Evolutionary conservation across 257 asterid species (phyloP).

Genomic region (Forsythia suspensa): DNA sequence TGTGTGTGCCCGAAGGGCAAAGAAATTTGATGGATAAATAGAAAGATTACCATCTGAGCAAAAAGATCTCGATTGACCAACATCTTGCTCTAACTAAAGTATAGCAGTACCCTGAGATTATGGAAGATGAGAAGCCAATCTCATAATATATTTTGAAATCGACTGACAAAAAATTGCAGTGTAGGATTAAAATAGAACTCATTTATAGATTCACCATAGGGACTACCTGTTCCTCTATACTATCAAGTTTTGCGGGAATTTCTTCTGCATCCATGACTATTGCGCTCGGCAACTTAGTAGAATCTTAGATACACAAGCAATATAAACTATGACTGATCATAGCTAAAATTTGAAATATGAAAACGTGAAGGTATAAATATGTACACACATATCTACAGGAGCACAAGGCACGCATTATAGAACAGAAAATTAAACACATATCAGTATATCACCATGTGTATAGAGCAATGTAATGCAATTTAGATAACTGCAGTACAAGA

Average conservation of each 20-base stretch:
- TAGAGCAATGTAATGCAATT: no score
- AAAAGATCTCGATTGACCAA: slow-evolving; percentile 16
- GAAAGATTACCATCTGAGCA: slow-evolving; percentile 19
- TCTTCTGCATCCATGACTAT: slow-evolving; percentile 1
- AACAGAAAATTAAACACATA: not conserved
- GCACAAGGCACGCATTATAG: not conserved
- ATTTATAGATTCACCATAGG: not conserved
- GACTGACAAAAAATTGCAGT: not conserved
- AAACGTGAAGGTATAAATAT: not conserved
- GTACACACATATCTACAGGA: not conserved
- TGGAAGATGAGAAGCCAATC: not conserved
- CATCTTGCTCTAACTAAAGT: slow-evolving; percentile 8
- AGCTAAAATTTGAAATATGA: not conserved
- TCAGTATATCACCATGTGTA: no score
- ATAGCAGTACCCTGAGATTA: slow-evolving; percentile 2
- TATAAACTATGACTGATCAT: not conserved
- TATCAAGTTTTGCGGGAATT: slow-evolving; percentile 7
- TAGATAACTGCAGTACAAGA: no score
- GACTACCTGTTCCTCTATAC: slow-evolving; percentile 11
- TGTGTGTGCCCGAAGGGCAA: slow-evolving; percentile 4
- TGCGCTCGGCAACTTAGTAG: not conserved
- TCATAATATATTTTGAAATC: not conserved
- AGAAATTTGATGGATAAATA: slow-evolving; percentile 11
- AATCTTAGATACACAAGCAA: not conserved
- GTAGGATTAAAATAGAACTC: not conserved